Percentiles rank a stretch among this genome's conserved stretches.
These are phyloP conservation scores for Heterobasidion irregulare DNA, from an alignment of 1,284 basidiomycete species.

Conservation along the genomic window DNA sequence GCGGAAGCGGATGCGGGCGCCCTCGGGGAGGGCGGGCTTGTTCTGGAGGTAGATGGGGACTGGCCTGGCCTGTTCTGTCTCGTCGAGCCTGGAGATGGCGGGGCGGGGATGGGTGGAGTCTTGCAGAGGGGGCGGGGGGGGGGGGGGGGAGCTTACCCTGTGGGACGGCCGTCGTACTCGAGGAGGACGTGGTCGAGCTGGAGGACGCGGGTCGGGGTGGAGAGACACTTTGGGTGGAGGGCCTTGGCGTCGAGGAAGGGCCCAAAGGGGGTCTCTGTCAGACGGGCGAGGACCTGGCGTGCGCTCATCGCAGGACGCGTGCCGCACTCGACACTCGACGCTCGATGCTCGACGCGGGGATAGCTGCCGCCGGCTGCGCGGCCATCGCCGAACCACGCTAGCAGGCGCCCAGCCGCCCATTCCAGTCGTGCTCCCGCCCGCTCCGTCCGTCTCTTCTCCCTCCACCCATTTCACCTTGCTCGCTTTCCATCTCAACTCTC, in stretches of 20 bases:
- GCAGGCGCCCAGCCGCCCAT: too few relatives aligned
- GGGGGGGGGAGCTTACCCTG: constrained; percentile 15
- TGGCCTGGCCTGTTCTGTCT: constrained; percentile 6
- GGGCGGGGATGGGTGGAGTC: background rate
- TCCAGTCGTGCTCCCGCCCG: too few relatives aligned
- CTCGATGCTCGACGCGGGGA: too few relatives aligned
- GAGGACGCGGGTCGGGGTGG: constrained; percentile 11
- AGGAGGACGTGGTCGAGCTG: constrained; percentile 15
- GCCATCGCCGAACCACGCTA: too few relatives aligned
- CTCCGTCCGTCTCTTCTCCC: too few relatives aligned
- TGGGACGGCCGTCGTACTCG: constrained; percentile 12
- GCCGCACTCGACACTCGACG: too few relatives aligned
- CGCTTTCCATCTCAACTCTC: too few relatives aligned
- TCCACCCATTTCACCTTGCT: too few relatives aligned
- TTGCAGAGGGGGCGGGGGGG: background rate
- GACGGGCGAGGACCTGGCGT: background rate
- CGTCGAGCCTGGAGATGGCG: constrained; percentile 1
- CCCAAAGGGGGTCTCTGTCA: constrained; percentile 21
- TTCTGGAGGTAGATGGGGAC: constrained; percentile 3
- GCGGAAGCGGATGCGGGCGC: constrained; percentile 28
- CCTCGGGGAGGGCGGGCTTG: background rate
- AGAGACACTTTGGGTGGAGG: constrained; percentile 15
- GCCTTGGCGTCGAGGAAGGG: constrained; percentile 18
- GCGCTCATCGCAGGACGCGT: too few relatives aligned
- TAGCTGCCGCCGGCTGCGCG: too few relatives aligned